A percentile compares a stretch with the other conserved stretches of the same genome.
Conservation (phyloP, 2,329 filamentous ascomycete species). For the Colletotrichum liaoningense region DNA sequence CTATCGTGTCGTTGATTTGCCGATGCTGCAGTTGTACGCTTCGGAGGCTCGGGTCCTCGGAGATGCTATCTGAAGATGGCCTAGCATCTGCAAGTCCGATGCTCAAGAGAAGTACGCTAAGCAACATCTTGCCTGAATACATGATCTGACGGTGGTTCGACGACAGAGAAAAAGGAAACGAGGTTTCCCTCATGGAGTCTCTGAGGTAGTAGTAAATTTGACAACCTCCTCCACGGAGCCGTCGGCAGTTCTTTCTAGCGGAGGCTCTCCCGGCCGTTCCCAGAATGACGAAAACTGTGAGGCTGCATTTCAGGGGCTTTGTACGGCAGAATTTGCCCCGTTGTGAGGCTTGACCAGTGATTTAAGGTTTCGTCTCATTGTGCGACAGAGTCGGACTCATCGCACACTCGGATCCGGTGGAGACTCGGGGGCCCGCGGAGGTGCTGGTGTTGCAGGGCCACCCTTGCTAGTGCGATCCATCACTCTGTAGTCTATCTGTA, state of each 20-base stretch:
- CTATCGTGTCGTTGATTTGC: not conserved
- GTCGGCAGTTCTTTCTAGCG: no score
- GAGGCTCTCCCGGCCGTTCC: not conserved
- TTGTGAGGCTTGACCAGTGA: not conserved
- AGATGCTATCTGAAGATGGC: not conserved
- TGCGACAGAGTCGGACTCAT: not conserved
- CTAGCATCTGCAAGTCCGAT: not conserved
- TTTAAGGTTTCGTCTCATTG: slow-evolving; percentile 26
- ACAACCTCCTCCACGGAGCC: not conserved
- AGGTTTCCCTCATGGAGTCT: not conserved
- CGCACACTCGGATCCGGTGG: slow-evolving; percentile 8
- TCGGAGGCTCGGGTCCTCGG: no score
- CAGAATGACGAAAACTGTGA: not conserved
- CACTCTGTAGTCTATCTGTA: not conserved
- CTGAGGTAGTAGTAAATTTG: slow-evolving; percentile 5
- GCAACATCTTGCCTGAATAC: not conserved
- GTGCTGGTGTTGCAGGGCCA: not conserved
- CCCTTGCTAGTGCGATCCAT: not conserved
- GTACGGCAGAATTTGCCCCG: not conserved
- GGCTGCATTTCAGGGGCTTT: not conserved
- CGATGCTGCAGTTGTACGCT: not conserved
- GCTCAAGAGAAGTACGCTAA: not conserved
- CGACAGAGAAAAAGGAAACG: not conserved
- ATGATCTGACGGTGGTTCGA: not conserved
- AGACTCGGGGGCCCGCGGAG: slow-evolving; percentile 24